Evolutionary conservation across 306 rosid species (phyloP).

Genomic region (Vigna mungo): DNA sequence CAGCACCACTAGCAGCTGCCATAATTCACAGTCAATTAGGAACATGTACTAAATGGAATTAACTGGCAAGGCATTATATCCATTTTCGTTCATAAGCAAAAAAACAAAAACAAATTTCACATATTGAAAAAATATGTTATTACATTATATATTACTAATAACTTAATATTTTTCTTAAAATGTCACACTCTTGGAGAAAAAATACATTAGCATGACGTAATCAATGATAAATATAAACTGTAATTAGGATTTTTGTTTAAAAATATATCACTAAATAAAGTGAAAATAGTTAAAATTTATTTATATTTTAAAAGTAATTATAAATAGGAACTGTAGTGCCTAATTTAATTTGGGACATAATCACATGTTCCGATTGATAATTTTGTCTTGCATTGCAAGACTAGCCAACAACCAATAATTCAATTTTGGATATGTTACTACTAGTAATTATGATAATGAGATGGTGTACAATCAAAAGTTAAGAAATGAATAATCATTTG

Average conservation of each 20-base stretch:
- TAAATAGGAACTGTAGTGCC: neutral
- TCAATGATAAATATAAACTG: too few species aligned
- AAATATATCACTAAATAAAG: too few species aligned
- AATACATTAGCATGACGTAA: too few species aligned
- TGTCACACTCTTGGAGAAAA: too few species aligned
- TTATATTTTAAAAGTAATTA: too few species aligned
- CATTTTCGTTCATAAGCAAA: too few species aligned
- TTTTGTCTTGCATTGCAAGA: constrained; percentile 14
- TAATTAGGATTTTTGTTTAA: too few species aligned
- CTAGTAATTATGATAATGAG: neutral
- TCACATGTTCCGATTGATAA: neutral
- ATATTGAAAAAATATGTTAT: too few species aligned
- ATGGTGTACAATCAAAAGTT: constrained; percentile 32
- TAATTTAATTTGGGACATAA: neutral
- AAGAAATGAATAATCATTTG: constrained; percentile 36
- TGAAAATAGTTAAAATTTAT: too few species aligned
- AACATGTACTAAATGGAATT: neutral
- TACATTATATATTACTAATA: too few species aligned
- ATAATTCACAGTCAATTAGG: neutral
- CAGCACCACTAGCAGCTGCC: constrained; percentile 85
- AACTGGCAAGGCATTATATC: neutral
- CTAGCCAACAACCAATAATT: constrained; percentile 37
- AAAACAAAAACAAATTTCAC: too few species aligned
- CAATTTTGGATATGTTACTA: constrained; percentile 4
- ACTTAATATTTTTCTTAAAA: too few species aligned